Evolutionary conservation across 306 rosid genomes (phyloP).

Genomic region (Vicia sativa): DNA sequence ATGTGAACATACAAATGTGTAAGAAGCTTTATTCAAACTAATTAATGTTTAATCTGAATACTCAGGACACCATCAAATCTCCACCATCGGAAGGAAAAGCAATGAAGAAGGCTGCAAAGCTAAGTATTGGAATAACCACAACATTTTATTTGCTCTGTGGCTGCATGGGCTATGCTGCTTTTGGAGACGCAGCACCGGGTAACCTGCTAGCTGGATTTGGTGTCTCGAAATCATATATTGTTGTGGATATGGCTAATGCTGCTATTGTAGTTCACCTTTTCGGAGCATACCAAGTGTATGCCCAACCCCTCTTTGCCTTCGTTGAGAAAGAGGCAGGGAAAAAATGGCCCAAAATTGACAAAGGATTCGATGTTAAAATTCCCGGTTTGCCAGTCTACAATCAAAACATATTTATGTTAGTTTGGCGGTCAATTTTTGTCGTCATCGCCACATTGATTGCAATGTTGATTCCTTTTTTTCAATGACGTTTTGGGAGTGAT

Average conservation of each 20-base stretch:
- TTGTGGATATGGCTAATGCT: constrained; percentile 68
- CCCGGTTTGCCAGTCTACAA: constrained; percentile 46
- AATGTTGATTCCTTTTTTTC: constrained; percentile 81
- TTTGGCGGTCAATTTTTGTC: constrained; percentile 69
- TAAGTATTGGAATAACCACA: constrained; percentile 65
- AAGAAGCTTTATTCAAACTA: constrained; percentile 16
- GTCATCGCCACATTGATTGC: constrained; percentile 60
- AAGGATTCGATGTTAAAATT: constrained; percentile 47
- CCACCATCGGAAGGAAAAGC: constrained; percentile 80
- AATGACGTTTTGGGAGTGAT: constrained; percentile 71
- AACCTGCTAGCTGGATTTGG: constrained; percentile 86
- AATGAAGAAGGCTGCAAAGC: constrained; percentile 60
- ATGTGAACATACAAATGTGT: constrained; percentile 1
- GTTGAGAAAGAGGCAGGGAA: constrained; percentile 51
- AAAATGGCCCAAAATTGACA: constrained; percentile 49
- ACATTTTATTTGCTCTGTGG: constrained; percentile 77
- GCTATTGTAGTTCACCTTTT: constrained; percentile 84
- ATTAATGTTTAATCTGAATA: constrained; percentile 16
- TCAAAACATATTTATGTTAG: constrained; percentile 54
- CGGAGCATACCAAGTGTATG: constrained; percentile 84
- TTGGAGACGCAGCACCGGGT: constrained; percentile 69
- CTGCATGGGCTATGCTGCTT: constrained; percentile 81
- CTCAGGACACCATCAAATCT: constrained; percentile 72
- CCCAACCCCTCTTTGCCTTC: constrained; percentile 77
- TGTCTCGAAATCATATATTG: constrained; percentile 61